Percentiles rank a stretch among this genome's conserved stretches.
These are phyloP conservation scores for Saturnispora besseyi DNA, from an alignment of 805 yeast species.

Conservation along the genomic window DNA sequence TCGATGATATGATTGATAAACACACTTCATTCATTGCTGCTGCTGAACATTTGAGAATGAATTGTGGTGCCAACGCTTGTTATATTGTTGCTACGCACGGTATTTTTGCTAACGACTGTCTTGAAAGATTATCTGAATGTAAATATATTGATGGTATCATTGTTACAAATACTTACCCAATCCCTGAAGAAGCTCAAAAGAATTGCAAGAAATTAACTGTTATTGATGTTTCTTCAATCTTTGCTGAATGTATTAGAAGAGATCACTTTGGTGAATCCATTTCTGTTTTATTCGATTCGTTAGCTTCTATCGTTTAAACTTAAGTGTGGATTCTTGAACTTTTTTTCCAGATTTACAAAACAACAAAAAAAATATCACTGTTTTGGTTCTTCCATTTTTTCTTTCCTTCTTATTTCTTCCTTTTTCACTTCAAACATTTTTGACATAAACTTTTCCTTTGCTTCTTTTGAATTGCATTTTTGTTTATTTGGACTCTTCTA, in stretches of 20 bases:
- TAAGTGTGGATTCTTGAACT: neutral
- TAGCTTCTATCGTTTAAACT: conserved; percentile 40
- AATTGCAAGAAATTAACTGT: conserved; percentile 65
- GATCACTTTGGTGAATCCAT: conserved; percentile 98
- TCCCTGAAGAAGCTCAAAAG: conserved; percentile 49
- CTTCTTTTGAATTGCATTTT: neutral
- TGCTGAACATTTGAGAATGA: conserved; percentile 91
- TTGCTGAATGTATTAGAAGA: conserved; percentile 97
- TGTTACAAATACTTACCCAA: conserved; percentile 95
- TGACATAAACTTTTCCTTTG: neutral
- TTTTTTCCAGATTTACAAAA: neutral
- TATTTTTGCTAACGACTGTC: conserved; percentile 77
- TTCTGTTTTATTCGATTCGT: conserved; percentile 83
- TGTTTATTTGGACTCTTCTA: neutral
- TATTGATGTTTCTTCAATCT: conserved; percentile 88
- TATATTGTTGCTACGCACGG: conserved; percentile 95
- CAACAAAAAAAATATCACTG: neutral
- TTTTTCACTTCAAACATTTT: neutral
- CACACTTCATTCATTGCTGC: conserved; percentile 93
- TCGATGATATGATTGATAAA: conserved; percentile 96
- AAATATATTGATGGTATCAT: conserved; percentile 84
- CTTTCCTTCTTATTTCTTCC: conserved; percentile 1
- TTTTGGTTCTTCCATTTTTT: neutral
- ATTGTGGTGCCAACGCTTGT: conserved; percentile 92
- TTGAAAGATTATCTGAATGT: conserved; percentile 69